Evolutionary conservation across 1,284 basidiomycete species (phyloP).

Genomic region (Erythrobasidium hasegawianum): DNA sequence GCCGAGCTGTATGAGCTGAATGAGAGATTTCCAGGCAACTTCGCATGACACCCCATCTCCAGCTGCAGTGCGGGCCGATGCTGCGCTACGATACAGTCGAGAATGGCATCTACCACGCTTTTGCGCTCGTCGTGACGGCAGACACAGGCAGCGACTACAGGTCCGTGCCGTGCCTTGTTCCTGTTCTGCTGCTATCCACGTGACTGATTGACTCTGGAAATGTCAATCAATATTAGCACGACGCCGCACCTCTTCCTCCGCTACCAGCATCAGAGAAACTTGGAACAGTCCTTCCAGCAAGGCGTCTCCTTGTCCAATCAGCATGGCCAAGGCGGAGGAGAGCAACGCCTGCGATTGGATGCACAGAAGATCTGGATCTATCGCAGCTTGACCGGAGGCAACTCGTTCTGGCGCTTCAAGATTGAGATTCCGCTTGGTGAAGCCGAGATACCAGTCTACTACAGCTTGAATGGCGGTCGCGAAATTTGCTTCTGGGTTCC

Average conservation of each 20-base stretch:
- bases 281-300: conserved; percentile 36
- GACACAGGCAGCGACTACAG: conserved; percentile 71
- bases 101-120: conserved; percentile 73
- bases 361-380: conserved; percentile 80
- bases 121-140: conserved; percentile 52
- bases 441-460: conserved; percentile 72
- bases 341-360: conserved; percentile 34
- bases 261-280: conserved; percentile 34
- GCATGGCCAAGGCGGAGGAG: background rate
- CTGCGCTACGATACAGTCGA: conserved; percentile 87
- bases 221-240: no score
- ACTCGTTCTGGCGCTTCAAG: conserved; percentile 83
- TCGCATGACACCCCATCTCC: conserved; percentile 51
- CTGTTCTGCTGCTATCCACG: background rate
- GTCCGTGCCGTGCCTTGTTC: no score
- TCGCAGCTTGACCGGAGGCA: conserved; percentile 57
- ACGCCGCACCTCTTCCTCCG: conserved; percentile 40
- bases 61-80: conserved; percentile 66
- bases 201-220: no score
- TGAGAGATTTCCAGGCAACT: background rate
- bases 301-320: conserved; percentile 2
- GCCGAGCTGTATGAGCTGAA: no score
- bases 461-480: conserved; percentile 61
- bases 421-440: conserved; percentile 72
- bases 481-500: conserved; percentile 80